These are phyloP conservation scores for Pseudocercospora vitis DNA, from an alignment of 2,329 filamentous ascomycete species.

Conservation along the genomic window DNA sequence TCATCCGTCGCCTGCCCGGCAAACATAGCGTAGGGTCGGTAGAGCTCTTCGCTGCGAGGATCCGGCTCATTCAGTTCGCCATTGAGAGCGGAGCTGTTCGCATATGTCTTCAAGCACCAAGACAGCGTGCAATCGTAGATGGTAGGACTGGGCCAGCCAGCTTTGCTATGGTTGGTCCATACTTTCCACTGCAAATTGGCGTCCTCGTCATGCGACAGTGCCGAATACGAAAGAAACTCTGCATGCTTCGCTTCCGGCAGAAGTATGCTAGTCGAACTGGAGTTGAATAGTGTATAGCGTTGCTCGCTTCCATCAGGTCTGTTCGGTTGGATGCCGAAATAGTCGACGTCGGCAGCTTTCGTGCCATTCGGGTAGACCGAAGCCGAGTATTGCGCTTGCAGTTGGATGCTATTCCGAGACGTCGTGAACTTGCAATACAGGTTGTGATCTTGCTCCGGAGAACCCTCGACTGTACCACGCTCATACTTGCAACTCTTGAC, in stretches of 20 bases:
- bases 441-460: background rate
- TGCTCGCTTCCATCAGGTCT: slow-evolving; percentile 1
- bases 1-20: background rate
- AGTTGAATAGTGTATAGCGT: slow-evolving; percentile 3
- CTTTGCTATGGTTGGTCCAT: background rate
- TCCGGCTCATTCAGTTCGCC: background rate
- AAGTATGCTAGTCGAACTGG: background rate
- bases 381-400: background rate
- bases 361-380: background rate
- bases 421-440: background rate
- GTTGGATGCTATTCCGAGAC: background rate
- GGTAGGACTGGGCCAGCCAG: background rate
- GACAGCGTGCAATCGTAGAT: background rate
- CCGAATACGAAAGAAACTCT: background rate
- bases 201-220: background rate
- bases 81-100: background rate
- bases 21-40: background rate
- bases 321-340: background rate
- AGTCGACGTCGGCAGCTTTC: background rate
- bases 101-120: slow-evolving; percentile 5
- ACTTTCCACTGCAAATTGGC: background rate
- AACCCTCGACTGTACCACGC: background rate
- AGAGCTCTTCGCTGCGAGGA: background rate
- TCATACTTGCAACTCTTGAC: background rate
- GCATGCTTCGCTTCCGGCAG: background rate